A percentile compares a stretch with the other conserved stretches of the same genome.
Conservation (phyloP, 495 filamentous ascomycete species). For the Extremus antarcticus region DNA sequence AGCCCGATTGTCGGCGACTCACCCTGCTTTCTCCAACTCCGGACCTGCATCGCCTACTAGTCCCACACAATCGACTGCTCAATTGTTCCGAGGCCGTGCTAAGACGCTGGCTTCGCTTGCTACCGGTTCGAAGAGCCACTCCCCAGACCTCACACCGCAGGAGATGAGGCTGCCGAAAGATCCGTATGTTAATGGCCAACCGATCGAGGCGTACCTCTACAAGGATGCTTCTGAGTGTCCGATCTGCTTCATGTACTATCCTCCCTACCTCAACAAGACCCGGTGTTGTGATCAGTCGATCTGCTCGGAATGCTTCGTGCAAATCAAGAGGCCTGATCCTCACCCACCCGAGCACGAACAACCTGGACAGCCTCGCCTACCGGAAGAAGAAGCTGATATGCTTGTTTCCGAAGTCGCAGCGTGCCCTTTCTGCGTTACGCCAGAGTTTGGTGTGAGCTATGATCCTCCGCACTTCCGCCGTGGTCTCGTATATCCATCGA, state of each 20-base stretch:
- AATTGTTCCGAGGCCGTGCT: slow-evolving; percentile 55
- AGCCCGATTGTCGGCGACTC: slow-evolving; percentile 38
- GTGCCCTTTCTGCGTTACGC: slow-evolving; percentile 90
- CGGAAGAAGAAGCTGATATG: slow-evolving; percentile 46
- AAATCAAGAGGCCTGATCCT: slow-evolving; percentile 93
- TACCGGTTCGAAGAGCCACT: slow-evolving; percentile 52
- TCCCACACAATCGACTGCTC: slow-evolving; percentile 49
- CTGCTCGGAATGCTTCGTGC: slow-evolving; percentile 97
- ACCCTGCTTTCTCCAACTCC: slow-evolving; percentile 39
- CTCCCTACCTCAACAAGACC: slow-evolving; percentile 90
- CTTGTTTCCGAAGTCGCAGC: slow-evolving; percentile 84
- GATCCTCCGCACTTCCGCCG: slow-evolving; percentile 78
- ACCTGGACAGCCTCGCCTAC: slow-evolving; percentile 12
- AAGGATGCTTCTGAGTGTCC: slow-evolving; percentile 85
- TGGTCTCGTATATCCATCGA: slow-evolving; percentile 60
- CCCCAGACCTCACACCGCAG: slow-evolving; percentile 60
- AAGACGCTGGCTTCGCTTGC: slow-evolving; percentile 82
- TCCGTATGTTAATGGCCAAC: slow-evolving; percentile 82
- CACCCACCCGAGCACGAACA: slow-evolving; percentile 81
- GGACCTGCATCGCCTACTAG: slow-evolving; percentile 33
- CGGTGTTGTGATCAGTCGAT: slow-evolving; percentile 94
- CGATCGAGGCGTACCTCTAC: slow-evolving; percentile 84
- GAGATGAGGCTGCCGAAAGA: slow-evolving; percentile 74
- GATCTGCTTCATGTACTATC: slow-evolving; percentile 93
- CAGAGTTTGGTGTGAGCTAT: slow-evolving; percentile 91